Percentiles rank a stretch among this genome's conserved stretches.
Conservation (phyloP, 192 early-diverging fungal species). For the Hyaloraphidium curvatum region DNA sequence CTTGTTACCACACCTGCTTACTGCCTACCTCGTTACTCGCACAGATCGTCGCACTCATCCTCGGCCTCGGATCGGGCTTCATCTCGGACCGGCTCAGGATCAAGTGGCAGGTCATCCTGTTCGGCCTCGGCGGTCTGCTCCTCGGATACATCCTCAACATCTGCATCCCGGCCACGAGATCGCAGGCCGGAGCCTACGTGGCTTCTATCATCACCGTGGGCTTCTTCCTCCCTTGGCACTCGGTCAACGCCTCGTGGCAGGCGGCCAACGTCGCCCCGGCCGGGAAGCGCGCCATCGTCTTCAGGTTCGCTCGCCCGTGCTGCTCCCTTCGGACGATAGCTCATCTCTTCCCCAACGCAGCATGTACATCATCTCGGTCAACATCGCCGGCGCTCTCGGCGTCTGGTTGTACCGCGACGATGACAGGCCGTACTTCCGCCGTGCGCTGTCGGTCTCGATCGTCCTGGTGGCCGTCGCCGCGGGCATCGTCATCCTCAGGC, state of each 20-base stretch:
- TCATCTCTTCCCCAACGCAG: too few species aligned
- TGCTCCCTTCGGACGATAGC: too few species aligned
- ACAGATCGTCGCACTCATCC: constrained; percentile 12
- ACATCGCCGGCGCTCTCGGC: constrained; percentile 15
- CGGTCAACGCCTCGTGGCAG: constrained; percentile 16
- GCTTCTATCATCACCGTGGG: not conserved
- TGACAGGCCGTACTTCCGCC: constrained; percentile 27
- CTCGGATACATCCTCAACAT: constrained; percentile 14
- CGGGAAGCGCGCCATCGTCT: constrained; percentile 18
- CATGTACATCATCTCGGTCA: constrained; percentile 26
- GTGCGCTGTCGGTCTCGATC: constrained; percentile 25
- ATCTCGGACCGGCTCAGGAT: constrained; percentile 13
- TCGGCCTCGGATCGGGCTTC: constrained; percentile 12
- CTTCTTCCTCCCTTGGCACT: not conserved
- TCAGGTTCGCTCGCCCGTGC: too few species aligned
- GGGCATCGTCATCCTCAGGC: constrained; percentile 19
- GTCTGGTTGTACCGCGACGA: constrained; percentile 14
- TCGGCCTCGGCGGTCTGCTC: constrained; percentile 18
- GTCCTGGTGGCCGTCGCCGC: constrained; percentile 15
- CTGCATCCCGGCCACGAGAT: constrained; percentile 12
- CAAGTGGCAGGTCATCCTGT: constrained; percentile 13
- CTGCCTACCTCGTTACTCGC: constrained; percentile 7
- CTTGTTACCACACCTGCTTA: not conserved
- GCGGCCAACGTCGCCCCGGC: constrained; percentile 17
- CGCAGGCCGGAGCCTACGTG: constrained; percentile 10